Percentiles rank a stretch among this genome's conserved stretches.
Evolutionary conservation across 1,284 basidiomycete species (phyloP).

Genomic region (Leccinum huronense): DNA sequence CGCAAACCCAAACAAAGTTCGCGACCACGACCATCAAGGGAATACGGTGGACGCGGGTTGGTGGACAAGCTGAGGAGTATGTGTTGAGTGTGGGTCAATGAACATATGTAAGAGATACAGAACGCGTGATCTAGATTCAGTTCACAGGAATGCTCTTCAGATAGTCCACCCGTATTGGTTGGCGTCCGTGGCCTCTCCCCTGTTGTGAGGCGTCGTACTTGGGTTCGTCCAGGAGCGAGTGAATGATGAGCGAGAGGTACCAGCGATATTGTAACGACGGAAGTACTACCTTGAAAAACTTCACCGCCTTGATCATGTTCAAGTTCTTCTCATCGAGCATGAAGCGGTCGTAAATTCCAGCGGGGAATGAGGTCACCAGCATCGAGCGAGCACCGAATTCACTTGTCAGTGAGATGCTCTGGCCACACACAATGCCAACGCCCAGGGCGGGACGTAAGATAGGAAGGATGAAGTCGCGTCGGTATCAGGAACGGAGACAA

Average conservation of each 20-base stretch:
- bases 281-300: conserved; percentile 68
- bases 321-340: conserved; percentile 73
- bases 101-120: background rate
- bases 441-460: background rate
- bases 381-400: conserved; percentile 71
- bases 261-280: background rate
- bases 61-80: conserved; percentile 12
- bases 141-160: conserved; percentile 45
- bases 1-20: too few species aligned
- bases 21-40: background rate
- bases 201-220: conserved; percentile 81
- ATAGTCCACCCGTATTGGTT: conserved; percentile 66
- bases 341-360: conserved; percentile 88
- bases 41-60: conserved; percentile 14
- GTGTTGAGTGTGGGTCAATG: background rate
- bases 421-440: background rate
- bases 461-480: too few species aligned
- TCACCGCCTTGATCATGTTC: conserved; percentile 68
- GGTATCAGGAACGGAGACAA: too few species aligned
- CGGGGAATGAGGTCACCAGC: conserved; percentile 75
- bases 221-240: conserved; percentile 67
- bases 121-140: conserved; percentile 11
- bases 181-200: conserved; percentile 57
- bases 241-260: background rate
- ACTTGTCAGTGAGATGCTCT: conserved; percentile 59